phyloP scores from a whole-genome alignment of 2,329 filamentous ascomycete genomes.

The Trichoderma aggressivum region DNA sequence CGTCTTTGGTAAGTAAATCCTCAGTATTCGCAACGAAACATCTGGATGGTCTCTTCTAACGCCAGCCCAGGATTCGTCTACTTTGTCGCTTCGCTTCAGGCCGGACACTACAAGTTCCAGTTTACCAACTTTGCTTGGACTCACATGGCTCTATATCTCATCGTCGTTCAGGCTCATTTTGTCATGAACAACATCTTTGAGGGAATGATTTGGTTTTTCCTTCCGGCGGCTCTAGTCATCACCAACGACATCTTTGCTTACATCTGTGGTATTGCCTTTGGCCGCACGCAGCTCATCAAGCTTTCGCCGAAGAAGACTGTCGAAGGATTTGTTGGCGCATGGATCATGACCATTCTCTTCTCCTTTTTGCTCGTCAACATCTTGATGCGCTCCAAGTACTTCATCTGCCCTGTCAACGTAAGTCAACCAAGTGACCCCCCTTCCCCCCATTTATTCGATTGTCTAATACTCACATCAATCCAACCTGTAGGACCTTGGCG shows the following conservation, averaged over 20 bases:
- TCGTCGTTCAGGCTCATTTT: constrained; percentile 96
- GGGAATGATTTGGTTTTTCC: constrained; percentile 99
- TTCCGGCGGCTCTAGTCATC: constrained; percentile 91
- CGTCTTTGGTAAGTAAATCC: constrained; percentile 68
- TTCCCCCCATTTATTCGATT: background rate
- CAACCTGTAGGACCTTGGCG: constrained; percentile 67
- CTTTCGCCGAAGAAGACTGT: constrained; percentile 99
- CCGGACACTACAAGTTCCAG: constrained; percentile 96
- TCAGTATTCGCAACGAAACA: too few relatives aligned
- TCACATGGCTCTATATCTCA: constrained; percentile 97
- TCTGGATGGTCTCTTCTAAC: constrained; percentile 20
- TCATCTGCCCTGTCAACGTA: constrained; percentile 93
- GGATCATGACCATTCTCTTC: constrained; percentile 90
- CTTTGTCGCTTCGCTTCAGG: constrained; percentile 91
- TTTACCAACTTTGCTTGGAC: constrained; percentile 99
- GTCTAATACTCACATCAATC: background rate
- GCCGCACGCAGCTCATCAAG: constrained; percentile 94
- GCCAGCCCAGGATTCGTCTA: constrained; percentile 83
- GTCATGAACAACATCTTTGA: constrained; percentile 99
- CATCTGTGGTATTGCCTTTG: constrained; percentile 94
- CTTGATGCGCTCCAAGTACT: constrained; percentile 89
- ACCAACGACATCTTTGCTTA: constrained; percentile 99
- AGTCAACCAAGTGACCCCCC: constrained; percentile 27
- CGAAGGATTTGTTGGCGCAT: constrained; percentile 93
- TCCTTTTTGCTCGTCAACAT: constrained; percentile 78